Base-by-base conservation (phyloP, 768 basidiomycete species). In the Leucocoprinus birnbaumii region DNA sequence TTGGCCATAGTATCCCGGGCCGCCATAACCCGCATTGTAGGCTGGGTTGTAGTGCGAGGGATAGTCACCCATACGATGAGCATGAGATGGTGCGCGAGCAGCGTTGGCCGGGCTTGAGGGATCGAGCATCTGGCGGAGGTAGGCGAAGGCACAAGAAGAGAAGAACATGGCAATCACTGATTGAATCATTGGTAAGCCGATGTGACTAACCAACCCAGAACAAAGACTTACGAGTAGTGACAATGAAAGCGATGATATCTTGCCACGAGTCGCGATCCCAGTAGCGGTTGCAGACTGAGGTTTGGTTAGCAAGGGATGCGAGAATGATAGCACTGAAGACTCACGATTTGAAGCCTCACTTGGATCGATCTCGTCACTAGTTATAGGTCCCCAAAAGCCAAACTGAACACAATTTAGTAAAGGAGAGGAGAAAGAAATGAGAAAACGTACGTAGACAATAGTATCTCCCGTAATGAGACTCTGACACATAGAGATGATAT, bases 81-180 rank as follows among this genome's bases (percentile, higher is more conserved):
- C 74, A 54, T 66, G 66, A 54, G 72, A 57, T 59, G 84, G 78
- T 11, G 74, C 73, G 40, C 83, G 82, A 11, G 69, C 63, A 40
- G 75, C 61, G 64, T 86, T 85, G 50, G 70, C 78, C 37, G 75
- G 67, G 58, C 80, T 81, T 2, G 78, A 67, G 1, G 91, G 91
- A 66, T 91, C 86, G 31, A 85, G 77, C 1, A 84, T 64, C 69
- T 94, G 91, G 21, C 86, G 85, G 64, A 87, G 84, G 73, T 85
- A 94, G 13, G 78, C 75, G 65, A 87, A 87, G 2, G 85, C 80
- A 60, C 89, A 62, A 46, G 77, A 59, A n/a, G 80, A 78, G 75
- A 91, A 90, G 56, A 92, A 65, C 35, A 73, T 60, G 42, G 78
- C 75, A 45, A 88, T 61, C 46, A 83, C 85, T 89, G 19, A n/a